phyloP scores from a whole-genome alignment of 2,329 filamentous ascomycete species.

The Balansia obtecta region DNA sequence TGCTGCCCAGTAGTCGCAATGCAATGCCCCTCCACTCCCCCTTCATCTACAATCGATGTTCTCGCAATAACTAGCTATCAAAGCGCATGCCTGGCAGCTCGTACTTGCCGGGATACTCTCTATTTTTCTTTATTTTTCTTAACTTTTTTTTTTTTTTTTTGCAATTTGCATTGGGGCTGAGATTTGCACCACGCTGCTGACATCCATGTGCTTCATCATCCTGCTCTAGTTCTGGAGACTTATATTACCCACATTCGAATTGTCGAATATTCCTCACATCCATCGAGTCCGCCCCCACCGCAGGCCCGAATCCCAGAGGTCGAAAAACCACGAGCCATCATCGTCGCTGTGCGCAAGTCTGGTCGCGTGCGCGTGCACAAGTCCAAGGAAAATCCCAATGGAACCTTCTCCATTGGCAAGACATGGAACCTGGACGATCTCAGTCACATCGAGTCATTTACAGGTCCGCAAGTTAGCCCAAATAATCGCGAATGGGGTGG shows the following conservation, averaged over 20 bases:
- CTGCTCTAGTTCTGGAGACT: constrained; percentile 49
- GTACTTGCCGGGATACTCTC: too few species aligned
- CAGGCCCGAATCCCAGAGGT: constrained; percentile 54
- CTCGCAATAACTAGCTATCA: too few species aligned
- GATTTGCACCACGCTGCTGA: constrained; percentile 5
- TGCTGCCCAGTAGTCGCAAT: background rate
- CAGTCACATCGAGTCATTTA: constrained; percentile 70
- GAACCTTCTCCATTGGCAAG: constrained; percentile 93
- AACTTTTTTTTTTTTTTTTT: background rate
- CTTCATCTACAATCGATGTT: too few species aligned
- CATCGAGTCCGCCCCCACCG: constrained; percentile 73
- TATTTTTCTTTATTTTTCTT: background rate
- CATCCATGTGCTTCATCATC: background rate
- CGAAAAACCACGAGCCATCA: constrained; percentile 84
- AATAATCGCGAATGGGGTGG: constrained; percentile 65
- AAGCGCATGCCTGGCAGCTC: too few species aligned
- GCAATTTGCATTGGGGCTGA: background rate
- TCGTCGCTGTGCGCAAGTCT: constrained; percentile 85
- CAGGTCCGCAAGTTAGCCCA: constrained; percentile 43
- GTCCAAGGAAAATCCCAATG: constrained; percentile 87
- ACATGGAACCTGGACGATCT: constrained; percentile 96
- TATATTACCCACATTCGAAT: constrained; percentile 97
- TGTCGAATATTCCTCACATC: constrained; percentile 71
- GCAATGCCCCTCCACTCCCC: too few species aligned
- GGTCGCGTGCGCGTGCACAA: constrained; percentile 94